phyloP scores from a whole-genome alignment of 176 grass and related monocot genomes.

The Phoenix dactylifera region DNA sequence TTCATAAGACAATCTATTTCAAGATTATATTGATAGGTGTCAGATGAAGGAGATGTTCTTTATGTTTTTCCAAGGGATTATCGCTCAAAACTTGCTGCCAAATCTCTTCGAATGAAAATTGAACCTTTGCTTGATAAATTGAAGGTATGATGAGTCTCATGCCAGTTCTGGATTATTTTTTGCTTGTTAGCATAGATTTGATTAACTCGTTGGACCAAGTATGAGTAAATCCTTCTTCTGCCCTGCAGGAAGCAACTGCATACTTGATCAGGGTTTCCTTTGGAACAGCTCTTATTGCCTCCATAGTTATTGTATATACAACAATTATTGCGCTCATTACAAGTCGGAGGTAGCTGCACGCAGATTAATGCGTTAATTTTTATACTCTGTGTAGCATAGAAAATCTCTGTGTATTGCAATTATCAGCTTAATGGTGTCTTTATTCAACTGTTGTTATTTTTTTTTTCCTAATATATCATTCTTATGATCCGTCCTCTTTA shows the following conservation, averaged over 20 bases:
- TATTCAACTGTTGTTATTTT: no score
- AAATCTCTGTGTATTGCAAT: no score
- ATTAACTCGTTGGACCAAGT: no score
- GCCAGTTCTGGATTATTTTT: neutral
- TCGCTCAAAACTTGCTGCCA: constrained; percentile 63
- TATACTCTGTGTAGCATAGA: no score
- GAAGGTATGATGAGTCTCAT: constrained; percentile 41
- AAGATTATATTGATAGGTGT: constrained; percentile 51
- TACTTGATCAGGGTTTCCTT: constrained; percentile 91
- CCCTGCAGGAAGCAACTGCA: constrained; percentile 44
- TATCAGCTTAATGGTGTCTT: no score
- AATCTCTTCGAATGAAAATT: constrained; percentile 76
- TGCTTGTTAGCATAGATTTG: neutral
- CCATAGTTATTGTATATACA: constrained; percentile 90
- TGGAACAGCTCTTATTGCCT: constrained; percentile 84
- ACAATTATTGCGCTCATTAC: constrained; percentile 83
- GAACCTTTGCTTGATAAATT: constrained; percentile 72
- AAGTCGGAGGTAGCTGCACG: constrained; percentile 42
- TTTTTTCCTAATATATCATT: neutral
- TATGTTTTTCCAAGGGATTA: constrained; percentile 90
- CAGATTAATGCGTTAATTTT: no score
- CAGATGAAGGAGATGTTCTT: constrained; percentile 85
- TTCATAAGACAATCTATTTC: neutral
- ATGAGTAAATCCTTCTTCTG: no score
- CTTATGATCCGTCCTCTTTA: neutral